These are phyloP conservation scores for Plasmopara halstedii DNA, from an alignment of 352 stramenopile genomes.

Conservation along the genomic window DNA sequence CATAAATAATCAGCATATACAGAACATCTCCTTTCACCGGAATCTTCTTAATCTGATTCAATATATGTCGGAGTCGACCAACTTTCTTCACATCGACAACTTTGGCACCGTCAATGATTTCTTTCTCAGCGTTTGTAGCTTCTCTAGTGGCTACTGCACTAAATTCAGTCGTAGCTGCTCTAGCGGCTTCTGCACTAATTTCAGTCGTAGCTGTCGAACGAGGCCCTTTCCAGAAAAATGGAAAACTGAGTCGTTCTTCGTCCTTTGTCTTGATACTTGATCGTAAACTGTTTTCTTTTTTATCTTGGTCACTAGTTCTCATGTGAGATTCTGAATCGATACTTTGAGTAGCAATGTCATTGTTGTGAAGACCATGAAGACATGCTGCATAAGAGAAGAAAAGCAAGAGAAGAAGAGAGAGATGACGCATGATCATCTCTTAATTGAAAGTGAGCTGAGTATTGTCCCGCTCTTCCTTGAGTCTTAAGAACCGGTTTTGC, in stretches of 20 bases:
- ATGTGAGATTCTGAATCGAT: neutral
- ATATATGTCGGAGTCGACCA: neutral
- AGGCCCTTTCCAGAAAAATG: too few species aligned
- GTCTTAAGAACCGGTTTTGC: neutral
- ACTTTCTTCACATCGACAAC: neutral
- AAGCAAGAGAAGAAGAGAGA: conserved; percentile 5
- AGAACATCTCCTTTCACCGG: conserved; percentile 5
- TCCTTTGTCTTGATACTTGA: too few species aligned
- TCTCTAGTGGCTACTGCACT: neutral
- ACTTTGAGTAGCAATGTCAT: neutral
- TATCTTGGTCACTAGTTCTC: neutral
- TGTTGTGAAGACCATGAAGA: neutral
- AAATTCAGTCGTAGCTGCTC: too few species aligned
- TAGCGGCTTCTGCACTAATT: too few species aligned
- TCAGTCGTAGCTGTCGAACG: too few species aligned
- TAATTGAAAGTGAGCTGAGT: conserved; percentile 11
- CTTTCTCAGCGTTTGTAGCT: neutral
- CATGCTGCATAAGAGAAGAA: neutral
- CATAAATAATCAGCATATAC: conserved; percentile 11
- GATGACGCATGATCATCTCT: conserved; percentile 5
- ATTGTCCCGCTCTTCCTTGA: neutral
- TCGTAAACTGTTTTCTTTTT: conserved; percentile 1
- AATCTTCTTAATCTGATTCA: conserved; percentile 1
- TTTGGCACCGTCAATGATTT: conserved; percentile 2
- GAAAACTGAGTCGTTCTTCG: too few species aligned